Evolutionary conservation across 83 land plant species (phyloP).

Genomic region (Diphasiastrum complanatum): DNA sequence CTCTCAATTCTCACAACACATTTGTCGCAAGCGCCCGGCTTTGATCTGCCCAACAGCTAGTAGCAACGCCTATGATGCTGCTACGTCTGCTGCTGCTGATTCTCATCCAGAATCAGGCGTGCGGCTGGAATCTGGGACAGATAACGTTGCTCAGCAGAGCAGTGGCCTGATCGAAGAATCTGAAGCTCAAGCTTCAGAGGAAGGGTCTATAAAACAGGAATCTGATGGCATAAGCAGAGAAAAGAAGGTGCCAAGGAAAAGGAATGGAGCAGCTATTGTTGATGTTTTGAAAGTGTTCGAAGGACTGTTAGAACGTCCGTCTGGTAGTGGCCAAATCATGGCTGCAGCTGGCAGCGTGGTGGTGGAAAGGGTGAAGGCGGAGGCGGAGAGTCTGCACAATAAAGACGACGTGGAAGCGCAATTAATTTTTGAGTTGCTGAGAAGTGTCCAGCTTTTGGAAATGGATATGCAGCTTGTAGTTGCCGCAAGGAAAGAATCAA

Average conservation of each 20-base stretch:
- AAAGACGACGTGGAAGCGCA: constrained; percentile 18
- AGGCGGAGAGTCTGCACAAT: constrained; percentile 7
- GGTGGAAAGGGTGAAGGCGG: constrained; percentile 16
- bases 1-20: too few species aligned
- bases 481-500: constrained; percentile 22
- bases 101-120: too few species aligned
- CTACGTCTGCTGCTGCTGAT: too few species aligned
- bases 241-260: background rate
- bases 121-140: too few species aligned
- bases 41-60: too few species aligned
- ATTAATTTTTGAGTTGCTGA: constrained; percentile 19
- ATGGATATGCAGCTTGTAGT: constrained; percentile 25
- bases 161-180: too few species aligned
- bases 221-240: too few species aligned
- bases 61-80: too few species aligned
- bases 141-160: too few species aligned
- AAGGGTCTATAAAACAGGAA: too few species aligned
- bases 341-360: constrained; percentile 29
- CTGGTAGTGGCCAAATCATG: constrained; percentile 19
- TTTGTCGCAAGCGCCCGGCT: too few species aligned
- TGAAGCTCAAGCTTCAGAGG: too few species aligned
- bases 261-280: constrained; percentile 10
- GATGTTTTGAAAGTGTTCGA: constrained; percentile 13
- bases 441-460: constrained; percentile 17
- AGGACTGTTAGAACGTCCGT: constrained; percentile 28